Base-by-base conservation (phyloP, 108 stramenopile species). In the Cyclotella baltica region DNA sequence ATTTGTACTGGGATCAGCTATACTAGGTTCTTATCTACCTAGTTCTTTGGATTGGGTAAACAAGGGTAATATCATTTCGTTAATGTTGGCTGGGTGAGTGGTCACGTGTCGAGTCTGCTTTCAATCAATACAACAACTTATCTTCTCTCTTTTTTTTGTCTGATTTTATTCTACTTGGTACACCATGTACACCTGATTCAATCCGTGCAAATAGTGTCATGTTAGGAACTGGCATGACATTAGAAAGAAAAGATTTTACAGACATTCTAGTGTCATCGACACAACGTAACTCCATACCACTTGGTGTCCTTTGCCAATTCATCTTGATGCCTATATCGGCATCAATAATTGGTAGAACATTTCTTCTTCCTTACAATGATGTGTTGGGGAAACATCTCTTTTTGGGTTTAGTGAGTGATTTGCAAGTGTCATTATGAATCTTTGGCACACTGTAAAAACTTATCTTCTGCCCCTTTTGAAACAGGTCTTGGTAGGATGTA, bases 221-320 rank as follows among this genome's bases (percentile, higher is more conserved):
- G 95, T 71, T 90, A 15, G 95, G 88, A 40, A 98, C 96, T 59
- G 98, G 98, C 8, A 94, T 98, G 90, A 98, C 98, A 0, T 79
- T 98, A 34, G 85, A 88, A 77, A 85, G 87, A 65, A 83, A 92
- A 22, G 97, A 98, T 74, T 98, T 98, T 71, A 75, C 76, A 18
- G 72, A 70, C 19, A 91, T 98, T 13, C 55, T 94, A 20, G 64
- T 56, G 25, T 57, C 69, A 56, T 50, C 61, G 50, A 25, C 72
- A 71, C 77, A 72, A 58, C 71, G 83, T 52, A 62, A 40, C 4
- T 85, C 91, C 6, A 90, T 98, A n/a, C 86, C 93, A n/a, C 72
- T 89, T 4, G 97, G 98, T 9, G 94, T 97, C 0, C 48, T 88
- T 20, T 95, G 96, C 58, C 98, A 98, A 85, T 97, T 93, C 65